Conservation (phyloP, 352 stramenopile species). For the Halophytophthora batemanensis region DNA sequence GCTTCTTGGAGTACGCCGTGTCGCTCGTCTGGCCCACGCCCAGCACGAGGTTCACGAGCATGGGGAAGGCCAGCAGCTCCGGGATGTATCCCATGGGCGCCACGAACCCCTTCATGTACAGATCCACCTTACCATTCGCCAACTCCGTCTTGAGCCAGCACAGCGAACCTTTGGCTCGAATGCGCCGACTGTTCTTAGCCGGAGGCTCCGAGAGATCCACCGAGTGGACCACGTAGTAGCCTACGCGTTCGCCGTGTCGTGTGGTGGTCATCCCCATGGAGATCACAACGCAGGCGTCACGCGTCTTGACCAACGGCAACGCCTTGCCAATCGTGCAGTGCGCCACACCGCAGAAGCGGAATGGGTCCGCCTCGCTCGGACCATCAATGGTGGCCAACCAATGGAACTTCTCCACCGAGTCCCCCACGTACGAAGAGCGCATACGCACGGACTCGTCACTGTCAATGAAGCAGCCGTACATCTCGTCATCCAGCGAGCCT, state of each 20-base stretch:
- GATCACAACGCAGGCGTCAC: slow-evolving; percentile 38
- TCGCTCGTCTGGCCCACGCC: slow-evolving; percentile 36
- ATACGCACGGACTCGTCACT: slow-evolving; percentile 36
- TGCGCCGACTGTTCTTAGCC: slow-evolving; percentile 3
- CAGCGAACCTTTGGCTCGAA: slow-evolving; percentile 39
- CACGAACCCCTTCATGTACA: slow-evolving; percentile 39
- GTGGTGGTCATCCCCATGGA: slow-evolving; percentile 42
- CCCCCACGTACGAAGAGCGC: slow-evolving; percentile 23
- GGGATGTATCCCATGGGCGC: slow-evolving; percentile 28
- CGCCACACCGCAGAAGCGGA: slow-evolving; percentile 49
- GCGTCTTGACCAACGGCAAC: slow-evolving; percentile 30
- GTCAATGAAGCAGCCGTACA: slow-evolving; percentile 52
- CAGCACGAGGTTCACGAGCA: slow-evolving; percentile 32
- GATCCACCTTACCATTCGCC: slow-evolving; percentile 29
- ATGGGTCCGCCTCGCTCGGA: slow-evolving; percentile 46
- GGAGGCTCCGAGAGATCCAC: slow-evolving; percentile 43
- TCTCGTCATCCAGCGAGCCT: slow-evolving; percentile 38
- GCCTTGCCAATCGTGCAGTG: slow-evolving; percentile 34
- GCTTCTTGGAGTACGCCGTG: slow-evolving; percentile 33
- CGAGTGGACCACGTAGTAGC: slow-evolving; percentile 48
- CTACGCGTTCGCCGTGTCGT: slow-evolving; percentile 40
- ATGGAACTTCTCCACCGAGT: slow-evolving; percentile 33
- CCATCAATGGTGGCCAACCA: slow-evolving; percentile 37
- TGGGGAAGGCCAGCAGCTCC: slow-evolving; percentile 25
- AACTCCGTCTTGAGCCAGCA: slow-evolving; percentile 43